Evolutionary conservation across 2,329 filamentous ascomycete genomes (phyloP), one percentile per base, ranked within the genome.

Genomic region (Sporothrix dimorphospora): DNA sequence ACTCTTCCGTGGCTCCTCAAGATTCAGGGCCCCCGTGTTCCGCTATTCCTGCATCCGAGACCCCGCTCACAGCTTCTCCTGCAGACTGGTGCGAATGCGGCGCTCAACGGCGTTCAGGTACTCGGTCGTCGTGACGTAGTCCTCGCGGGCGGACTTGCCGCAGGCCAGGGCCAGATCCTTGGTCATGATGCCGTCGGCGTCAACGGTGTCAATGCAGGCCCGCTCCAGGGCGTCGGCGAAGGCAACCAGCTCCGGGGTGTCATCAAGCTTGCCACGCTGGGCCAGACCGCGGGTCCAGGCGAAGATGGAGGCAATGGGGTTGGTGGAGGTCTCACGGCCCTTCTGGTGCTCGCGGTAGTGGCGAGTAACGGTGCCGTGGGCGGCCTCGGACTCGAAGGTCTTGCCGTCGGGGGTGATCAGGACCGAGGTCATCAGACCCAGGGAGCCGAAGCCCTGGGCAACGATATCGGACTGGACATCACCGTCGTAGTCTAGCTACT

Each of bases 311-410:
- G 96, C 96, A 79, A 98, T 98, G 74, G 96, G 96, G 90, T 99
- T 98, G 77, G 96, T 99, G 59, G 94, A 97, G 72, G 96, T 99
- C 85, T 97, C 94, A 78, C 91, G 91, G 81, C 96, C 96, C 88
- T 98, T 98, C 85, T 98, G 96, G 88, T 98, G 93, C 87, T 98
- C 95, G 81, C 96, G 94, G 90, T 94, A 98, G 88, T 98, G 96
- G 79, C 96, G 93, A 71, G 96, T 99, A 77, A 99, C 96, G 75
- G 96, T 98, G 79, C 96, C 96, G 88, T 98, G 96, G 76, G 96
- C 96, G 75, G 96, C 96, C 87, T 98, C 96, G 73, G 94, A 94
- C 85, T 98, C 96, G 83, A 97, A 98, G 12, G 94, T 97, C 86
- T 96, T 94, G 82, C 96, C 96, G 82, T 97, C 94, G 71, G 96